These are phyloP conservation scores for Neopestalotiopsis rosae DNA, from an alignment of 2,329 filamentous ascomycete genomes.

Conservation along the genomic window DNA sequence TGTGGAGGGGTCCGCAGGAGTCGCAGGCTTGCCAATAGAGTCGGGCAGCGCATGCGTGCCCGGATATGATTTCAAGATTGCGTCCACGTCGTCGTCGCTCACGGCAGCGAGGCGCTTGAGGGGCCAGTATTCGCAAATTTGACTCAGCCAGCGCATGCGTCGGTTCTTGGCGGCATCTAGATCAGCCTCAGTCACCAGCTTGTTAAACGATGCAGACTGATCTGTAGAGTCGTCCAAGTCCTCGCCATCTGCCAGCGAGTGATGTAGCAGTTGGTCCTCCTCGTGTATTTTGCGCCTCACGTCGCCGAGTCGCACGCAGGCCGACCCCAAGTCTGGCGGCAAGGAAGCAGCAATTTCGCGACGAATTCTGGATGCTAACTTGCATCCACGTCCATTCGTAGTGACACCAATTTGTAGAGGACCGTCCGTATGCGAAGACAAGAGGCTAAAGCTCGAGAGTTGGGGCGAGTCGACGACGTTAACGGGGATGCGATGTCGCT, in stretches of 20 bases:
- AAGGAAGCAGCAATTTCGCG: constrained; percentile 85
- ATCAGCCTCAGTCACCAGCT: constrained; percentile 76
- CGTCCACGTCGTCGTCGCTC: constrained; percentile 78
- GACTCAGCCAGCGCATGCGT: constrained; percentile 89
- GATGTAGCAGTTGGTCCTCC: constrained; percentile 63
- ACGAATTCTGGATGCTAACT: constrained; percentile 86
- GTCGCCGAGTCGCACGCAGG: constrained; percentile 78
- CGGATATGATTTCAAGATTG: constrained; percentile 76
- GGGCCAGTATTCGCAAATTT: constrained; percentile 99
- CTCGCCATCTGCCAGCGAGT: constrained; percentile 42
- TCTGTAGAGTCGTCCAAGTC: constrained; percentile 67
- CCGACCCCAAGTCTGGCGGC: constrained; percentile 74
- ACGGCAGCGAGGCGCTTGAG: constrained; percentile 80
- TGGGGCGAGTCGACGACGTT: constrained; percentile 89
- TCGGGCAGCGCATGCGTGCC: constrained; percentile 23
- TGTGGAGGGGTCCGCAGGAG: constrained; percentile 6
- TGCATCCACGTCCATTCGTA: constrained; percentile 93
- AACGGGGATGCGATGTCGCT: constrained; percentile 81
- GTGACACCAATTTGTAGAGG: constrained; percentile 95
- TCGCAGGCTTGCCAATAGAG: constrained; percentile 25
- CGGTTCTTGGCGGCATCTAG: constrained; percentile 76
- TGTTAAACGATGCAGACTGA: constrained; percentile 85
- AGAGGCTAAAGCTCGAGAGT: constrained; percentile 87
- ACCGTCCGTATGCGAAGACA: constrained; percentile 88
- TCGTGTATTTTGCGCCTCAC: constrained; percentile 74